A percentile compares a stretch with the other conserved stretches of the same genome.
phyloP scores from a whole-genome alignment of 495 filamentous ascomycete genomes.

The Hypoxylon fragiforme region DNA sequence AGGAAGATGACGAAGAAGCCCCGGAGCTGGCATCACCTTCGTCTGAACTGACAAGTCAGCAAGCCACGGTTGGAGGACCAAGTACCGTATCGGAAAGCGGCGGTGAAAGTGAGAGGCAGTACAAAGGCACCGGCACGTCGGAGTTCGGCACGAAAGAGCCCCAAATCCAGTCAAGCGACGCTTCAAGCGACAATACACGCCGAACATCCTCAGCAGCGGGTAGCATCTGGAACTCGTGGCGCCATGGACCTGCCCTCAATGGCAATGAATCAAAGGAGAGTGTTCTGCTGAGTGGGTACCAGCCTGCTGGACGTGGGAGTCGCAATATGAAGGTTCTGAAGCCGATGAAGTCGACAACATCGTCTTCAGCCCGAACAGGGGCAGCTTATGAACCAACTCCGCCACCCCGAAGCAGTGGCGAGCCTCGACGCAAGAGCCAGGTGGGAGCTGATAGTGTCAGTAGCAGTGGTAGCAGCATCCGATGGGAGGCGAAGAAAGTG shows the following conservation, averaged over 20 bases:
- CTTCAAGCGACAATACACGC: conserved; percentile 37
- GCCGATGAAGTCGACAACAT: conserved; percentile 58
- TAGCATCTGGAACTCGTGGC: conserved; percentile 71
- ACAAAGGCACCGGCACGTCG: conserved; percentile 28
- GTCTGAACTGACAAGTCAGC: conserved; percentile 36
- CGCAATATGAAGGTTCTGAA: conserved; percentile 81
- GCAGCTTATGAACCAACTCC: conserved; percentile 50
- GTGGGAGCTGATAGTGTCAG: conserved; percentile 37
- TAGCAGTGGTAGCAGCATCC: conserved; percentile 33
- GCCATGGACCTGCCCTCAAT: conserved; percentile 58
- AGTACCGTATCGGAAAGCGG: conserved; percentile 47
- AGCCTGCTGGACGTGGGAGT: conserved; percentile 54
- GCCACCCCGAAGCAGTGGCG: conserved; percentile 40
- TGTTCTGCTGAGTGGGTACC: conserved; percentile 58
- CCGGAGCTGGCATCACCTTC: conserved; percentile 34
- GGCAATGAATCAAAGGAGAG: conserved; percentile 51
- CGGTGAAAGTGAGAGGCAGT: conserved; percentile 41
- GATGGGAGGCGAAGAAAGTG: conserved; percentile 48
- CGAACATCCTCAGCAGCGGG: conserved; percentile 51
- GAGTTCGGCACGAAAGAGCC: conserved; percentile 38
- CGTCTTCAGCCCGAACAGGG: conserved; percentile 50
- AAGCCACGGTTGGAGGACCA: conserved; percentile 37
- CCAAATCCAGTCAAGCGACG: conserved; percentile 28
- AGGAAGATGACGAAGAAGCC: conserved; percentile 15
- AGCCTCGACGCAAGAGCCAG: conserved; percentile 46